Base-by-base conservation (phyloP, 2,329 filamentous ascomycete genomes). In the Aspergillus sp. region DNA sequence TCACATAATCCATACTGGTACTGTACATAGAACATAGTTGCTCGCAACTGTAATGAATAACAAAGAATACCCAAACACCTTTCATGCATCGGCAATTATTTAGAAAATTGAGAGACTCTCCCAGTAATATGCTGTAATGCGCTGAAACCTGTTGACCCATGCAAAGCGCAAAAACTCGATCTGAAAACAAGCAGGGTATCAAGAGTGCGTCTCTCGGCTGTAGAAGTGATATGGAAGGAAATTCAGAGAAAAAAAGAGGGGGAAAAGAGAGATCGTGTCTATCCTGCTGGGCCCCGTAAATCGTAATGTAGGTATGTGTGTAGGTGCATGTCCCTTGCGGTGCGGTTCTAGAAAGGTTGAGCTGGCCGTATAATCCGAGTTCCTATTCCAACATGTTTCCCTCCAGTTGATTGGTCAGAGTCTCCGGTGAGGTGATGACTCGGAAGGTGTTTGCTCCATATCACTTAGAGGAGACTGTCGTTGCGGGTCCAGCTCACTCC, bases 401-500 rank as follows among this genome's bases (percentile, higher is more conserved):
- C 4, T 54, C 28, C 23, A n/a, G 22, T 41, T 11, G 13, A 25
- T 25, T 8, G 11, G 3, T 34, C 22, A 55, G 31, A 28, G 30
- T 11, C 41, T 23, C n/a, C 60, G 72, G 47, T 68, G 70, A 51
- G 73, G 70, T 56, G 72, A 75, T 3, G 71, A 68, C 28, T 72
- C 72, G 7, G 67, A 62, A 15, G 68, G 64, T 1, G 65, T 65
- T 28, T 72, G 69, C 43, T 77, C 75, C 49, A 73, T 63, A 53
- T 77, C 75, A 62, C 75, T 77, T 25, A 75, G 72, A 3, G 74
- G 74, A 28, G 75, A 77, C 34, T 76, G 73, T 51, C 73, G 66
- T 46, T 71, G 70, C 41, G 69, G 64, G 45, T 76, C 73, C 15
- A 67, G 53, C 47, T 74, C 74, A 22, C 54, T 68, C 15, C 67